Base-by-base conservation (phyloP, 2,329 filamentous ascomycete species). In the Lachnellula hyalina region DNA sequence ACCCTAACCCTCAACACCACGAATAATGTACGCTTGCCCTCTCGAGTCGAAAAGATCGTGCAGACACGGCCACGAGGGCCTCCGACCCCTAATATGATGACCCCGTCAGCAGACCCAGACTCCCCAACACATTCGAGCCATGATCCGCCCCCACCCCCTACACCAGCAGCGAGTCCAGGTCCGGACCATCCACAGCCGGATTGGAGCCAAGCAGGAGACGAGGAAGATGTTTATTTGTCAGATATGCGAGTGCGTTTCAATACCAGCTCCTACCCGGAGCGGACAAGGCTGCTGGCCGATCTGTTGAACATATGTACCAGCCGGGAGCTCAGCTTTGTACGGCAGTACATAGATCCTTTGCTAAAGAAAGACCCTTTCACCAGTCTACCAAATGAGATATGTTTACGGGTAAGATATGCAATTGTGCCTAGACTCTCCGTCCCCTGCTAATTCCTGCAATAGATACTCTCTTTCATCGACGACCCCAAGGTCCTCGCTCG, bases 341-440 rank as follows among this genome's bases (percentile, higher is more conserved):
- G 95, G 64, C 90, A 95, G 70, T 96, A 96, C 72, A 93, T 99
- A 63, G 93, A 90, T 70, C 94, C 94, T 28, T 76, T 95, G 59
- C 75, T 99, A 61, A 96, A 96, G 74, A 96, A 96, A 71, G 94
- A 99, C 70, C 94, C 94, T 0, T 97, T 99, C 67, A 90, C 87
- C 49, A 89, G 87, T 55, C 79, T 99, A 52, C 94, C 94, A 0
- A 92, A 96, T 67, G 94, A 99, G 73, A 76, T 99, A 44, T 97
- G 93, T 71, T 76, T 99, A 57, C 80, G 91, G 66, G 90, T 95
- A 12, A 11, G 8, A 11, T 32, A 32, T 35, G 15, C 9, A 17
- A 49, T 9, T 15, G 19, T 28, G 5, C 23, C 41, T 45, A 4
- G 23, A 15, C n/a, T 48, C n/a, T 21, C 36, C 14, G 8, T 12